These are phyloP conservation scores for Tetrapisispora phaffii DNA, from an alignment of 805 yeast genomes.

Conservation along the genomic window DNA sequence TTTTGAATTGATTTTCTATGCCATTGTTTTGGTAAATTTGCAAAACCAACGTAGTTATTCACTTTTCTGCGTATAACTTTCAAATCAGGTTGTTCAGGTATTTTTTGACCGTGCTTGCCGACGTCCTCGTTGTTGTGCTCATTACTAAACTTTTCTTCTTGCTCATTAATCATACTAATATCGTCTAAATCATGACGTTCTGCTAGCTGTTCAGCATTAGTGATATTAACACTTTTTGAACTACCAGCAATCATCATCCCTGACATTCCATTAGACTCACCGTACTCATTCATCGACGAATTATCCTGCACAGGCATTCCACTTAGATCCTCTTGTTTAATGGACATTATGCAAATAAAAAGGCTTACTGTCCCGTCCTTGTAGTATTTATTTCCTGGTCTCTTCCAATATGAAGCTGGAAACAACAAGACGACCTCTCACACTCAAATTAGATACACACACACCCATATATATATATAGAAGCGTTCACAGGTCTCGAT, in stretches of 20 bases:
- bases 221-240: constrained; percentile 2
- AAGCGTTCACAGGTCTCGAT: too few relatives aligned
- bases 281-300: background rate
- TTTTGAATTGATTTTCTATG: constrained; percentile 84
- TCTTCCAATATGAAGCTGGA: too few relatives aligned
- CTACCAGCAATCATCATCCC: background rate
- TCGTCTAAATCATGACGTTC: background rate
- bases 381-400: too few relatives aligned
- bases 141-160: background rate
- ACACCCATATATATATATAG: too few relatives aligned
- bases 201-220: background rate
- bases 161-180: constrained; percentile 1
- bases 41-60: constrained; percentile 91
- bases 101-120: constrained; percentile 10
- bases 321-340: constrained; percentile 4
- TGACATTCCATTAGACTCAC: background rate
- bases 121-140: background rate
- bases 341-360: background rate
- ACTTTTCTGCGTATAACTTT: constrained; percentile 73
- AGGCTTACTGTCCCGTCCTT: background rate
- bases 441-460: too few relatives aligned
- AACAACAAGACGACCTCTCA: too few relatives aligned
- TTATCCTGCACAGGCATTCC: background rate
- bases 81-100: constrained; percentile 33
- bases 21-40: constrained; percentile 97